Base-by-base conservation (phyloP, 192 early-diverging fungal genomes). In the Dissophora ornata region DNA sequence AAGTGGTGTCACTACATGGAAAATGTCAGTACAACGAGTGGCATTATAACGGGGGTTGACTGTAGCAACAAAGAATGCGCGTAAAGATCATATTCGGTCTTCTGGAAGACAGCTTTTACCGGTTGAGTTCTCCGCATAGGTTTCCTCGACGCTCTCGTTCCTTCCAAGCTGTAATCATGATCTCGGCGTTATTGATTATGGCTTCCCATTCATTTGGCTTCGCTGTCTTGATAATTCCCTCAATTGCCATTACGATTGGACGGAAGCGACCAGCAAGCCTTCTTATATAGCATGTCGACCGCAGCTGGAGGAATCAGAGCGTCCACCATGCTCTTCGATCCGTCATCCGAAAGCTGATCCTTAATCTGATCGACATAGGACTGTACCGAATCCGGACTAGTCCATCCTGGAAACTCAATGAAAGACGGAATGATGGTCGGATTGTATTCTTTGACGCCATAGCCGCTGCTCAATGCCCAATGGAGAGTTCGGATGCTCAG, bases 381-480 rank as follows among this genome's bases (percentile, higher is more conserved):
- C n/a, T n/a, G n/a, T n/a, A n/a, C n/a, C n/a, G n/a, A n/a, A n/a
- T n/a, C n/a, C n/a, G n/a, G n/a, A n/a, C n/a, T n/a, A n/a, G n/a
- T n/a, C n/a, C n/a, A n/a, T n/a, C n/a, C n/a, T n/a, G n/a, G n/a
- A n/a, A n/a, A n/a, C n/a, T n/a, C n/a, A n/a, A n/a, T n/a, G n/a
- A n/a, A n/a, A n/a, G n/a, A n/a, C n/a, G n/a, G n/a, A n/a, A n/a
- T n/a, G n/a, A n/a, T n/a, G n/a, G n/a, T n/a, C n/a, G n/a, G n/a
- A n/a, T n/a, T n/a, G n/a, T n/a, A n/a, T n/a, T 45, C 42, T 44
- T 58, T 58, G n/a, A 58, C 41, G 15, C 57, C 42, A 45, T 58
- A 30, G 34, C 53, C 53, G 53, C 30, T 38, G 53, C 53, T 58
- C 56, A 42, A 40, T 58, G 41, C 56, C 56, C 56, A 58, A 18